Base-by-base conservation (phyloP, 2,329 filamentous ascomycete genomes). In the Simplicillium sp. region DNA sequence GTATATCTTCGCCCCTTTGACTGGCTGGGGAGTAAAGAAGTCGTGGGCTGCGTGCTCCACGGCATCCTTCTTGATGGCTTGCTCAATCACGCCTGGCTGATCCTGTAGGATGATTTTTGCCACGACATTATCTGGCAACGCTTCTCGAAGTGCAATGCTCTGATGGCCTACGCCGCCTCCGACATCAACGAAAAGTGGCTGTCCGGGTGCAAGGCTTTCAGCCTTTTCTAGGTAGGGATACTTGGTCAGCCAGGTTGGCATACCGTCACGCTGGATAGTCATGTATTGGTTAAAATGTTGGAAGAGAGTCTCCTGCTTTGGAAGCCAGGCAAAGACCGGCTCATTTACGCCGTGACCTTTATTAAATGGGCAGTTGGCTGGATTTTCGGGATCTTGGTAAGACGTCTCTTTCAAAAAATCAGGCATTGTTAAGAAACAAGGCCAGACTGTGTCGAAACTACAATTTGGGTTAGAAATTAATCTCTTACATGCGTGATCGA, bases 1-100 rank as follows among this genome's bases (percentile, higher is more conserved):
- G 47, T 71, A 74, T 46, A 50, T 54, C 6, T 56, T 56, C 0
- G 65, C 65, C 3, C 62, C 65, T 17, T 52, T 57, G 7, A 68
- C 45, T 0, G 62, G 62, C 39, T 68, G 64, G 5, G 57, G 53
- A 0, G 53, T 58, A 41, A 67, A 62, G 44, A 65, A 61, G 41
- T 62, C 54, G 44, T 62, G 51, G 7, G 46, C 39, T 44, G 48
- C 48, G 8, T 46, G 46, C 29, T 47, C 46, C 37, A 62, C 55
- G 11, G 48, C 50, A 20, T 41, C 35, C 11, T 49, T 35, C 2
- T 31, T 20, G 12, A 46, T 29, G 8, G 52, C 43, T n/a, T 50
- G 45, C 9, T 44, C 42, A 5, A 59, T 17, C 2, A 60, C 49
- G 9, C 49, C 49, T 1, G 51, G 47, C n/a, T 52, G 44, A 31